Conservation (phyloP, 148 eudicot genomes). For the Camellia lanceoleosa region DNA sequence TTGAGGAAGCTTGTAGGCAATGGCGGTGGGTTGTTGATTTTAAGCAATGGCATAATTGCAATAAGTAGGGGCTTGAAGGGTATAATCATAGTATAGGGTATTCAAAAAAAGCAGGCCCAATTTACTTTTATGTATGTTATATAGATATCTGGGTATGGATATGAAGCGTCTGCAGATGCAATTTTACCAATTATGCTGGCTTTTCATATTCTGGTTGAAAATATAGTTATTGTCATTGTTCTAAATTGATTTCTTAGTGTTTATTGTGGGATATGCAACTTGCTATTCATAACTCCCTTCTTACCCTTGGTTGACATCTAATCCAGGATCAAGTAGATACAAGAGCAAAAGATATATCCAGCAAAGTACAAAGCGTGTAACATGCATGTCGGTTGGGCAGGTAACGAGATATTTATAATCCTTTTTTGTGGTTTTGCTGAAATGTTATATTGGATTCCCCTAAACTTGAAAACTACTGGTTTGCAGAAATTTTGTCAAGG, state of each 20-base stretch:
- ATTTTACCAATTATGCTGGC: too few species aligned
- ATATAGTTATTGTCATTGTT: neutral
- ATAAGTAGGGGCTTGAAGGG: too few species aligned
- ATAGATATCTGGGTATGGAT: too few species aligned
- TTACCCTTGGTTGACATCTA: neutral
- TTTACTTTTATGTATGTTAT: too few species aligned
- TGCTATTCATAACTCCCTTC: slow-evolving; percentile 6
- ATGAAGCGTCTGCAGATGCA: too few species aligned
- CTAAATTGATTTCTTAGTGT: neutral
- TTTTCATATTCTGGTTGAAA: too few species aligned
- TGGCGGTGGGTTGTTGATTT: too few species aligned
- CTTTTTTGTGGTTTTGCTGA: neutral
- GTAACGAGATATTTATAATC: slow-evolving; percentile 8
- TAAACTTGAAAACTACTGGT: slow-evolving; percentile 2
- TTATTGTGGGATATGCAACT: neutral
- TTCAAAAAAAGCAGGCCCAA: too few species aligned
- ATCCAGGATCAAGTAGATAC: slow-evolving; percentile 50
- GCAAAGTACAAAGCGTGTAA: slow-evolving; percentile 43
- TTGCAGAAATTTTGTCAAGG: slow-evolving; percentile 10
- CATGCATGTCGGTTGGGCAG: slow-evolving; percentile 19
- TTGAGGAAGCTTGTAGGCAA: too few species aligned
- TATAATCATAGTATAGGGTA: too few species aligned
- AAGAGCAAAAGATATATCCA: slow-evolving; percentile 36
- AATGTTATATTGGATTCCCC: neutral
- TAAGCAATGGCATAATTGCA: too few species aligned